Base-by-base conservation (phyloP, 2,329 filamentous ascomycete genomes). In the Cephalotrichum gorgonifer region DNA sequence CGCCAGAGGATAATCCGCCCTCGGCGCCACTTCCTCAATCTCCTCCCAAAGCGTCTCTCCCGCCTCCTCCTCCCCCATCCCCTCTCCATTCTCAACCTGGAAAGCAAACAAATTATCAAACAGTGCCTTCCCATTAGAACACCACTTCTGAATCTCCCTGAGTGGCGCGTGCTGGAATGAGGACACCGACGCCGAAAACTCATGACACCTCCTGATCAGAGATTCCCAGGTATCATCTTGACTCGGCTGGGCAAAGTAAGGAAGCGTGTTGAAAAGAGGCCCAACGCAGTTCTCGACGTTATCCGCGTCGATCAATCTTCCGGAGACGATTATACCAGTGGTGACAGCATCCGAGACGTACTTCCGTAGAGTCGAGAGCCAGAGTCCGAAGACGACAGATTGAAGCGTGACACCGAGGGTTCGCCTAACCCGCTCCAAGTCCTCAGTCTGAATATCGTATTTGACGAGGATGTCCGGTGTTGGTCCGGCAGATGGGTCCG, bases 261-360 rank as follows among this genome's bases (percentile, higher is more conserved):
- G 88, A 1, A 96, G 69, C 0, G 89, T 95, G 60, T 96, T 96
- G 73, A 96, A 95, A 20, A 96, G 67, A 0, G 91, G 90, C 0
- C 90, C 91, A 39, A 93, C 76, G 1, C 86, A 78, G 22, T 72
- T 60, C 43, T 89, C 84, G 2, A 82, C 75, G 2, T 72, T 71
- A 7, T 83, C 74, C 12, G 88, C 66, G 41, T 86, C 78, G 4
- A 94, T 76, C 0, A 81, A 78, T 51, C 90, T 76, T 1, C 90
- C 91, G 6, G 89, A 93, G 0, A 87, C 75, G 12, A 96, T 75
- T 20, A 94, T 68, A 1, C 91, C 91, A 14, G 90, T 70, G 0
- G 79, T 77, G 2, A 76, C 65, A 6, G 71, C 63, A 15, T 64
- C 59, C 3, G 64, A 60, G 26, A 75, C 67, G 52, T 75, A 62